phyloP scores from a whole-genome alignment of 73 alveolate genomes.

The Paramecium octaurelia region DNA sequence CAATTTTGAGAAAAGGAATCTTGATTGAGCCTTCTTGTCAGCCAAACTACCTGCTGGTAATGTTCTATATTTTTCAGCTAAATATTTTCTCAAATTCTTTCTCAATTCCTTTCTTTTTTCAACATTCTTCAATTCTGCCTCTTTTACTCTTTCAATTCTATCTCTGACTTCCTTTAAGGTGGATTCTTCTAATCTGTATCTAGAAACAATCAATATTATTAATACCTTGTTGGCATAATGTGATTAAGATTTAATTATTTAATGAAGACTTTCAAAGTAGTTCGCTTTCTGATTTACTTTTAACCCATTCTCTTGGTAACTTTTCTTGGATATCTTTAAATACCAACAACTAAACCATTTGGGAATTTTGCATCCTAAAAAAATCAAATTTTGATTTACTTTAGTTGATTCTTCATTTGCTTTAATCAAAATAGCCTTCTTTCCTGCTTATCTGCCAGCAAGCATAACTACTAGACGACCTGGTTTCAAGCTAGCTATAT shows the following conservation, averaged over 20 bases:
- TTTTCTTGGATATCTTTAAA: constrained; percentile 78
- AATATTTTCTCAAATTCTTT: constrained; percentile 46
- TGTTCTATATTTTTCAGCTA: constrained; percentile 58
- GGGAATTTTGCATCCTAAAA: constrained; percentile 81
- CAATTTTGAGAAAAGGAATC: constrained; percentile 64
- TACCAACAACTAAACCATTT: constrained; percentile 86
- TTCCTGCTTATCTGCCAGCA: constrained; percentile 92
- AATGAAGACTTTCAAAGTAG: constrained; percentile 83
- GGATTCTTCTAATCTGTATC: constrained; percentile 49
- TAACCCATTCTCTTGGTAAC: constrained; percentile 84
- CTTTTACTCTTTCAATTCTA: constrained; percentile 52
- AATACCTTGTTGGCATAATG: constrained; percentile 87
- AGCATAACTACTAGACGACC: constrained; percentile 87
- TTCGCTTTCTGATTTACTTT: constrained; percentile 81
- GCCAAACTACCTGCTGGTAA: constrained; percentile 49
- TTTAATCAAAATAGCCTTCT: constrained; percentile 86
- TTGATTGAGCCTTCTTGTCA: constrained; percentile 56
- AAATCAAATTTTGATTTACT: constrained; percentile 57
- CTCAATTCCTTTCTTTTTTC: constrained; percentile 53
- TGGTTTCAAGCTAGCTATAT: constrained; percentile 67
- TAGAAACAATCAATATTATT: neutral
- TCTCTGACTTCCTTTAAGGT: constrained; percentile 59
- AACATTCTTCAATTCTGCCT: constrained; percentile 35
- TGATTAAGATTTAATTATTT: constrained; percentile 85
- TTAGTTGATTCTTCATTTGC: constrained; percentile 83